These are phyloP conservation scores for Candida arabinofermentans DNA, from an alignment of 805 yeast species.

Conservation along the genomic window DNA sequence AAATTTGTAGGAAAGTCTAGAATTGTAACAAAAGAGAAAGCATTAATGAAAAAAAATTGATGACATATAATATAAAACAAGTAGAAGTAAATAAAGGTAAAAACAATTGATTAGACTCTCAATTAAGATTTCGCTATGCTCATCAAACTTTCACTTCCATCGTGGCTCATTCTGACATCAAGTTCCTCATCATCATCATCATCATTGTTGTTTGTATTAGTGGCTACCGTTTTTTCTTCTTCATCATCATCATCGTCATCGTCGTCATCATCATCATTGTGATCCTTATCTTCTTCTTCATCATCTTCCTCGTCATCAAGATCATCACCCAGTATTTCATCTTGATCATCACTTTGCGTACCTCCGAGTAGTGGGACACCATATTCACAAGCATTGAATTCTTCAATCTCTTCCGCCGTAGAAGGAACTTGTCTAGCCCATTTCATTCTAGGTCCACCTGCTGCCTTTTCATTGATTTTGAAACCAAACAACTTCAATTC, in stretches of 20 bases:
- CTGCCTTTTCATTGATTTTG: slow-evolving; percentile 66
- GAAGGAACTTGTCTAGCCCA: slow-evolving; percentile 86
- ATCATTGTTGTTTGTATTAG: not conserved
- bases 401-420: slow-evolving; percentile 55
- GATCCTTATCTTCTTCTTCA: slow-evolving; percentile 12
- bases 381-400: slow-evolving; percentile 62
- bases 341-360: slow-evolving; percentile 16
- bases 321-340: slow-evolving; percentile 17
- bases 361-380: slow-evolving; percentile 37
- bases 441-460: slow-evolving; percentile 89
- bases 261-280: slow-evolving; percentile 14
- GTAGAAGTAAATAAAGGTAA: too few relatives aligned
- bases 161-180: slow-evolving; percentile 20
- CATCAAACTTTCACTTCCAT: slow-evolving; percentile 32
- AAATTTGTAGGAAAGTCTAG: too few relatives aligned
- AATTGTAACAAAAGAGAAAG: too few relatives aligned
- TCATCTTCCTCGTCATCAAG: slow-evolving; percentile 19
- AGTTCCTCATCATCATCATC: slow-evolving; percentile 7
- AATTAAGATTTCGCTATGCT: slow-evolving; percentile 25
- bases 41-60: too few relatives aligned
- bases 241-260: slow-evolving; percentile 11
- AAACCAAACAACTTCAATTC: slow-evolving; percentile 87
- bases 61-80: too few relatives aligned
- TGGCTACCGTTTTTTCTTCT: not conserved
- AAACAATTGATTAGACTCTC: not conserved